Percentiles rank a stretch among this genome's conserved stretches.
Evolutionary conservation across 2,329 filamentous ascomycete species (phyloP).

Genomic region (Whalleya microplaca): DNA sequence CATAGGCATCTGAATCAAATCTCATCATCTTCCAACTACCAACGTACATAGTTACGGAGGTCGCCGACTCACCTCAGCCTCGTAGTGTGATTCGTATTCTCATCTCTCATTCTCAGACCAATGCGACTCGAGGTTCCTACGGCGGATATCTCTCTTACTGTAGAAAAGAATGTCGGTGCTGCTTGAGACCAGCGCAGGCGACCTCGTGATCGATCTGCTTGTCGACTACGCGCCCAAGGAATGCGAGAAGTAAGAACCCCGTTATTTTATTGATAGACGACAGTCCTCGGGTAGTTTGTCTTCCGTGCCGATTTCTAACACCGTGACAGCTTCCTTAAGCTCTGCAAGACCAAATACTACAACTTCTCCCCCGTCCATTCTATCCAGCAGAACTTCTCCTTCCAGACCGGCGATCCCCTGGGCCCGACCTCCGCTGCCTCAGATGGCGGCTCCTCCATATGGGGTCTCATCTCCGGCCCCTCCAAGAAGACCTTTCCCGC

Average conservation of each 20-base stretch:
- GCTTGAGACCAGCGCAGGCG: conserved; percentile 88
- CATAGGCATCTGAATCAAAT: no score
- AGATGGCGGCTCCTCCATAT: conserved; percentile 92
- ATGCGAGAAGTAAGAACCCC: conserved; percentile 87
- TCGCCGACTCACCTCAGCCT: no score
- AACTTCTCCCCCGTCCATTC: conserved; percentile 94
- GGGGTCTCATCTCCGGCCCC: conserved; percentile 76
- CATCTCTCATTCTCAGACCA: no score
- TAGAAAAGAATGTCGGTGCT: conserved; percentile 77
- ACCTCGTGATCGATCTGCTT: conserved; percentile 92
- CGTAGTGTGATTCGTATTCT: no score
- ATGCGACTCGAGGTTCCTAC: neutral
- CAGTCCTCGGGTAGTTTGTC: neutral
- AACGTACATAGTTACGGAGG: no score
- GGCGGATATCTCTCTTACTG: no score
- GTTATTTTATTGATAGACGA: no score
- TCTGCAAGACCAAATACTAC: conserved; percentile 99
- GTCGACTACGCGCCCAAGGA: conserved; percentile 87
- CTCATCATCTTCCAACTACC: no score
- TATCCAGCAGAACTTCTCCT: conserved; percentile 93
- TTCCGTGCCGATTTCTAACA: conserved; percentile 53
- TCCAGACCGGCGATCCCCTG: conserved; percentile 93
- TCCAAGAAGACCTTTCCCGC: conserved; percentile 78
- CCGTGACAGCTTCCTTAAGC: conserved; percentile 86
- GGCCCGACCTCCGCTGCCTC: conserved; percentile 83